Evolutionary conservation across 140 eudicot species (phyloP), one percentile per base, ranked within the genome.

Genomic region (Senecio squalidus): DNA sequence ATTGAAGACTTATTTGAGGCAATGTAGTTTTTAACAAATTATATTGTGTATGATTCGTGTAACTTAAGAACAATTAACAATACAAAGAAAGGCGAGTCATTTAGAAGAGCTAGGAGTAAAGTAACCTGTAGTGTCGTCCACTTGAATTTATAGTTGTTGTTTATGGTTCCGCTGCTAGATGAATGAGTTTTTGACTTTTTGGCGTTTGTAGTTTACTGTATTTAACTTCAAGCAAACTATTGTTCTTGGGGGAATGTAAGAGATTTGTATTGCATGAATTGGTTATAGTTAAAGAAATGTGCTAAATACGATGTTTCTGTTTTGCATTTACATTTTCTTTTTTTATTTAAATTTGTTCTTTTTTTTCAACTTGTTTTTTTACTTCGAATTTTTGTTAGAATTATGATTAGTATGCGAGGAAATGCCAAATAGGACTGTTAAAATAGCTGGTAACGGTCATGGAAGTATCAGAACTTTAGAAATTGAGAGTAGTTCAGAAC

Each of bases 101-200:
- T 16, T 60, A 9, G 13, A 60, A 9, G 26, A 25, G 28, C 20
- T 17, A 17, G 18, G 28, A 18, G 25, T 17, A 45, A 29, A 28
- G 55, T 61, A 44, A 43, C 24, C 21, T 15, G 26, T 62, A 21
- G 58, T 3, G 26, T 27, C 40, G 60, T n/a, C n/a, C n/a, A 28
- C 41, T 54, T 54, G 25, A 30, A 54, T 18, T 5, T 29, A 16
- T 54, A 1, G 60, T 13, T 3, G 4, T 15, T 3, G 25, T 54
- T 53, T 23, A 54, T 29, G 40, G 40, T 29, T 54, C 34, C n/a
- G n/a, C 60, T 29, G 9, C 60, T 55, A 55, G 30, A 55, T n/a
- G 56, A 45, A 29, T 22, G 31, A 22, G 6, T 63, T 47, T 31
- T 21, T 21, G 45, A 64, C 14, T 4, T 9, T 30, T 33, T 17